Base-by-base conservation (phyloP, 225 moss, liverwort and hornwort genomes). In the Straminergon stramineum region DNA sequence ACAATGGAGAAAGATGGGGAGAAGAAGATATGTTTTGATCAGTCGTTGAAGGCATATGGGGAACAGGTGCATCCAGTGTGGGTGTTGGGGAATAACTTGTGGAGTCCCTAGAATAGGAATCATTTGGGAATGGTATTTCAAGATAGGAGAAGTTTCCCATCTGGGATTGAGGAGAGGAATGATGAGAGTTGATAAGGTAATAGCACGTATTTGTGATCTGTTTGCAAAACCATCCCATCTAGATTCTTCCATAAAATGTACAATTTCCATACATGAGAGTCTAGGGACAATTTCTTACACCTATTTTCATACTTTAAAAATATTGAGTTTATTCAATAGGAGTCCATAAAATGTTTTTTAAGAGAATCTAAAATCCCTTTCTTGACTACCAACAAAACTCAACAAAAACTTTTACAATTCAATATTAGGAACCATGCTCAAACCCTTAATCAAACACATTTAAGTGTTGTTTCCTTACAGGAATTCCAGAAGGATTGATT, bases 1-100 rank as follows among this genome's bases (percentile, higher is more conserved):
- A 52, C 41, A 35, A 74, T 88, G 81, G 79, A 80, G 31, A 17
- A 80, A 17, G 67, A 81, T 15, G 65, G 30, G 27, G 62, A 84
- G 23, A 53, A 86, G 14, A 67, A 82, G 71, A 81, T 89, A 81
- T 90, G 85, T 21, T 92, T 93, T 52, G 93, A 93, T 85, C 90
- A 87, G 84, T 7, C 92, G 28, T 22, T 92, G 90, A 68, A 61
- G 43, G 66, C 87, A 10, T 90, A 85, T 39, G 91, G 89, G 5
- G 64, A 81, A 11, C 89, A 92, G 66, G 91, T 92, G 73, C 93
- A 90, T 87, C 87, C 71, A 64, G 87, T 93, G 28, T 92, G 93
- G 93, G 90, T 92, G 17, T 82, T 93, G 5, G 93, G 93, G 56
- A 92, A 89, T n/a, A 93, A 92, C 69, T 55, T 93, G 45, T 28